Percentiles rank a stretch among this genome's conserved stretches.
Conservation (phyloP, 768 basidiomycete genomes). For the Grammothele lineata region DNA sequence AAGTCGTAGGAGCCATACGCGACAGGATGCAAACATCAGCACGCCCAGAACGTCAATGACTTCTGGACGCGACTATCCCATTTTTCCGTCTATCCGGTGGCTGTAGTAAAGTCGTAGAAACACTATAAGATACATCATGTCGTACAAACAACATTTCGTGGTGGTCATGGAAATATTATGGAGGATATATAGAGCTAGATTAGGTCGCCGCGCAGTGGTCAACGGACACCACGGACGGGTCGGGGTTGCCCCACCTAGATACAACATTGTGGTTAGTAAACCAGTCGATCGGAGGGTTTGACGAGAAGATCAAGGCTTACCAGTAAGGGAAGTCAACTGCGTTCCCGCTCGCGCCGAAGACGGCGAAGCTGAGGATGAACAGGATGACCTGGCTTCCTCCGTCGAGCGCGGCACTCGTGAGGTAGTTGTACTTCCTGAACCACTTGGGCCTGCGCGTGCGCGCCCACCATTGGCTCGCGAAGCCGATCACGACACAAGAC, state of each 20-base stretch:
- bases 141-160: neutral
- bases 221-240: slow-evolving; percentile 21
- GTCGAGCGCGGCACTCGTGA: slow-evolving; percentile 45
- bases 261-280: neutral
- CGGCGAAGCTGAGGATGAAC: slow-evolving; percentile 41
- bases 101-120: too few species aligned
- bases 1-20: slow-evolving; percentile 13
- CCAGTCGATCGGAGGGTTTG: too few species aligned
- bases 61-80: too few species aligned
- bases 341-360: slow-evolving; percentile 39
- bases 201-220: slow-evolving; percentile 28
- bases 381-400: slow-evolving; percentile 46
- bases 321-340: slow-evolving; percentile 42
- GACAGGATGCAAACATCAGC: neutral
- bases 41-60: too few species aligned
- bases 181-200: too few species aligned
- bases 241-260: slow-evolving; percentile 35
- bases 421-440: slow-evolving; percentile 49
- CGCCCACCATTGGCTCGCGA: slow-evolving; percentile 46
- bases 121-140: neutral
- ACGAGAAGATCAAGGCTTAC: too few species aligned
- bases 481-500: slow-evolving; percentile 48
- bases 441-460: slow-evolving; percentile 38
- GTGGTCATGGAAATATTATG: too few species aligned
- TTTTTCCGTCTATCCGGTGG: too few species aligned